Conservation (phyloP, 2,329 filamentous ascomycete species). For the Fusarium chuoi region DNA sequence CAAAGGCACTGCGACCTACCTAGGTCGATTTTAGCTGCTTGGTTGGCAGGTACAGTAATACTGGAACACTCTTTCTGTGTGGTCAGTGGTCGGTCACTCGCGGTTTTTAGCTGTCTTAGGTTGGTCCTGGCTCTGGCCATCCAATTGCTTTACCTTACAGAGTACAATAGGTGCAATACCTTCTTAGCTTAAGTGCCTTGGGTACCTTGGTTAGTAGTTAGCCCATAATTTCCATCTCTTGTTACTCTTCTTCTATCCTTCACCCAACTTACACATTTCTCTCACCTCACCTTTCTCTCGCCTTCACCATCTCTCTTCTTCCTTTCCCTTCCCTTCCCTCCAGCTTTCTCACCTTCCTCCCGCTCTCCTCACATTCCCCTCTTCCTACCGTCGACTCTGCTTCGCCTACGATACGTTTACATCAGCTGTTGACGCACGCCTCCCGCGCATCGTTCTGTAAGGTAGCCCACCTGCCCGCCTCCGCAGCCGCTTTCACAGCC, state of each 20-base stretch:
- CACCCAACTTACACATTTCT: constrained; percentile 41
- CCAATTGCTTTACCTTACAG: background rate
- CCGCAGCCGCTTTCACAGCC: constrained; percentile 35
- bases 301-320: constrained; percentile 44
- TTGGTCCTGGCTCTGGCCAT: constrained; percentile 29
- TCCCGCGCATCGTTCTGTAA: constrained; percentile 32
- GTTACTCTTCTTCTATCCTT: constrained; percentile 32
- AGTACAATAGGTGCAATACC: background rate
- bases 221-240: constrained; percentile 32
- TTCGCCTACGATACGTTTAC: constrained; percentile 18
- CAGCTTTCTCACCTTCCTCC: constrained; percentile 37
- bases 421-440: constrained; percentile 33
- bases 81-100: constrained; percentile 20
- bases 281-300: constrained; percentile 42
- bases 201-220: constrained; percentile 5
- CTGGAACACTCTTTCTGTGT: constrained; percentile 14
- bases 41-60: constrained; percentile 24
- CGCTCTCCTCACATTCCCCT: constrained; percentile 41
- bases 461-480: constrained; percentile 29
- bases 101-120: constrained; percentile 9
- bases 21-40: background rate
- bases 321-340: constrained; percentile 36
- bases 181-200: background rate
- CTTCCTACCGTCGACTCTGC: constrained; percentile 31
- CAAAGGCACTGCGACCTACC: background rate